These are phyloP conservation scores for Linnemannia schmuckeri DNA, from an alignment of 192 early-diverging fungal genomes.

Conservation along the genomic window DNA sequence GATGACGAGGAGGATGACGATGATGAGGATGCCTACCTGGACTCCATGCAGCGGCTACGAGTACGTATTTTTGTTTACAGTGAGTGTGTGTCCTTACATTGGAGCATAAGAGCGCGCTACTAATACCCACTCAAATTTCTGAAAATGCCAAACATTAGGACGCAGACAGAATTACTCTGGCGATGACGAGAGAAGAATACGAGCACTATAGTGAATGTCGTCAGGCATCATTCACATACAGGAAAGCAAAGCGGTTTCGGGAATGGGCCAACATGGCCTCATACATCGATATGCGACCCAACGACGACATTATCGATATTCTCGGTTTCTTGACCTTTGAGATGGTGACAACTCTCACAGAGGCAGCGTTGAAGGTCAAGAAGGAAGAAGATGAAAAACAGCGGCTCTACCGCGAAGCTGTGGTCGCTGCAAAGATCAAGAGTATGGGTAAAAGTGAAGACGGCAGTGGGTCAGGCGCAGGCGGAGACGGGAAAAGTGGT, in stretches of 20 bases:
- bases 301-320: conserved; percentile 96
- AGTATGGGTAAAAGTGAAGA: conserved; percentile 14
- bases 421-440: conserved; percentile 48
- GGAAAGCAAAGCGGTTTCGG: conserved; percentile 92
- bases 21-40: conserved; percentile 91
- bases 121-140: neutral
- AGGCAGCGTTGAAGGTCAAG: conserved; percentile 86
- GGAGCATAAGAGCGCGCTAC: neutral
- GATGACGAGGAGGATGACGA: conserved; percentile 91
- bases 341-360: conserved; percentile 93
- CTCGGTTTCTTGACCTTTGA: conserved; percentile 96
- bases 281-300: conserved; percentile 91
- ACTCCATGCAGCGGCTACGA: conserved; percentile 85
- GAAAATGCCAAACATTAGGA: conserved; percentile 54
- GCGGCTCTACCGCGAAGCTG: conserved; percentile 60
- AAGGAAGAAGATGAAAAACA: conserved; percentile 61
- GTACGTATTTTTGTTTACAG: conserved; percentile 30
- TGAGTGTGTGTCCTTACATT: neutral
- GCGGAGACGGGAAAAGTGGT: conserved; percentile 12
- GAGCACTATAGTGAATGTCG: conserved; percentile 98
- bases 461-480: conserved; percentile 16
- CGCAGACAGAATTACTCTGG: conserved; percentile 92
- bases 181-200: conserved; percentile 99
- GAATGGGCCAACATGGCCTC: conserved; percentile 95
- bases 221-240: conserved; percentile 97